Evolutionary conservation across 805 yeast species (phyloP).

Genomic region (Teunomyces tritomae): DNA sequence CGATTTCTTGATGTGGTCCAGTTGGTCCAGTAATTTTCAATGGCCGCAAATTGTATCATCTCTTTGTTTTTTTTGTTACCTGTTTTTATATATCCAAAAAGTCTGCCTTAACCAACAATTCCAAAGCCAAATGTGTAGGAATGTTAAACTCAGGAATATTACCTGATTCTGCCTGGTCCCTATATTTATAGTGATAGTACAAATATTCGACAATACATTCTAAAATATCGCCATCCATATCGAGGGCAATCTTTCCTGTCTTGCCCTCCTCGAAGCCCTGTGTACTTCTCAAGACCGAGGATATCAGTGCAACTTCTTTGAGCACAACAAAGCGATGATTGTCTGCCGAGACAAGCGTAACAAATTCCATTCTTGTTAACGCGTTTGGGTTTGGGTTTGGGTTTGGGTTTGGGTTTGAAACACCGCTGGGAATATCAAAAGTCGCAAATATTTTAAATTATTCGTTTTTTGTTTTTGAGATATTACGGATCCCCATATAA

Average conservation of each 20-base stretch:
- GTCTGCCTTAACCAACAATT: constrained; percentile 89
- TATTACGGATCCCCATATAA: neutral
- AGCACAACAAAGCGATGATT: constrained; percentile 59
- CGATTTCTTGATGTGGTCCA: no score
- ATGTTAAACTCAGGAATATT: constrained; percentile 83
- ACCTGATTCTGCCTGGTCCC: constrained; percentile 46
- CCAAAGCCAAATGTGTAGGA: constrained; percentile 93
- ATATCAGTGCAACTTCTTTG: constrained; percentile 76
- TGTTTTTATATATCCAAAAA: constrained; percentile 58
- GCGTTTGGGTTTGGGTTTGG: neutral
- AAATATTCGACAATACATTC: constrained; percentile 84
- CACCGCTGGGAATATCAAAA: neutral
- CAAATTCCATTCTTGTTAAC: constrained; percentile 26
- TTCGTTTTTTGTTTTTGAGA: neutral
- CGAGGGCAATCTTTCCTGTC: constrained; percentile 55
- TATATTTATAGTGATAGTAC: constrained; percentile 70
- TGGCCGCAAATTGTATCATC: neutral
- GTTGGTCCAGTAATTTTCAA: no score
- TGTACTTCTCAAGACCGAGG: constrained; percentile 51
- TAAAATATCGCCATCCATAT: constrained; percentile 68
- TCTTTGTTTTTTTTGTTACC: neutral
- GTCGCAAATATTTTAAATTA: neutral
- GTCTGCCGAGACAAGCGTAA: constrained; percentile 74
- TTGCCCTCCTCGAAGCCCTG: constrained; percentile 57
- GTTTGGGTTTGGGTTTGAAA: no score